Base-by-base conservation (phyloP, 78 protist genomes). In the Chrysochromulina tobinii region DNA sequence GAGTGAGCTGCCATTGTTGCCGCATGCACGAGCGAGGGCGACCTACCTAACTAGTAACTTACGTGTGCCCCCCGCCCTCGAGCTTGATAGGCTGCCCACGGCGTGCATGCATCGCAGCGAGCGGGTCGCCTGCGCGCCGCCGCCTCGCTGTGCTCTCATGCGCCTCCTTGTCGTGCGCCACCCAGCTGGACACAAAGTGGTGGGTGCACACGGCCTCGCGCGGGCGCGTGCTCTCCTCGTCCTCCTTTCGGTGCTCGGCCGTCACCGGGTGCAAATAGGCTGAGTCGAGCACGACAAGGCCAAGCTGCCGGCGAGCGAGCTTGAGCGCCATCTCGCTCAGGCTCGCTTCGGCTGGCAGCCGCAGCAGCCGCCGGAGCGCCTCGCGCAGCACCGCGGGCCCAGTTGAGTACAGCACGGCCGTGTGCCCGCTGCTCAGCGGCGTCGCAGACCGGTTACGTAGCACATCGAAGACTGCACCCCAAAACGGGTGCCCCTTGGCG, bases 111-210 rank as follows among this genome's bases (percentile, higher is more conserved):
- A 38, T 4, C 6, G 79, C 79, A 3, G 79, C 79, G 53, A 14
- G 5, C 50, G 14, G 9, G 15, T 69, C 51, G n/a, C 79, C 79
- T 17, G 21, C 79, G 15, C 51, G 51, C 15, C 79, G 38, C 14
- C 79, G 38, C 50, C 15, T 11, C 79, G 21, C 79, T 11, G 79
- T 69, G 53, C 7, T 51, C 4, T 27, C 79, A 17, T 69, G 79
- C 79, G 5, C 51, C 2, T 2, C 2, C 79, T 27, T n/a, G 79
- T 38, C 17, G 15, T 69, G 79, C 38, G 79, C 79, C 53, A 69
- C 79, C 79, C 79, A 69, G 15, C 51, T n/a, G 25, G 79, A 69
- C 51, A 69, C 79, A 69, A 69, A 69, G 51, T 69, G 79, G 79
- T 69, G 79, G 12, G 51, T 69, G 79, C 79, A 69, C 38, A 69